Evolutionary conservation across 192 early-diverging fungal genomes (phyloP), one percentile per base, ranked within the genome.

Genomic region (Backusella tuberculispora): DNA sequence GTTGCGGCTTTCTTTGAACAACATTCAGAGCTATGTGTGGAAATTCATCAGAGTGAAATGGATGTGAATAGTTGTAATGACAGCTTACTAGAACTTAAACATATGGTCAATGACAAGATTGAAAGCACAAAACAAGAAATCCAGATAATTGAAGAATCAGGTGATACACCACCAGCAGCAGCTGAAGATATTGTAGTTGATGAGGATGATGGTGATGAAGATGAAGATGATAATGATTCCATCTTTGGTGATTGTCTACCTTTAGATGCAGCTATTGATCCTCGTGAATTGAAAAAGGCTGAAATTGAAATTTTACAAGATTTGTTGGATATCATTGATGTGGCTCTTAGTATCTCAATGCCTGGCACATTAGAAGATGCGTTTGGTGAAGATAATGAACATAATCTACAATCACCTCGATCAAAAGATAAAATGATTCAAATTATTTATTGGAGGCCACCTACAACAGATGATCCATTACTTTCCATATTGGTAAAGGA

Each of bases 31-130:
- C 71, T 82, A 5, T 96, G 95, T 80, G 82, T 87, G 13, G 89
- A 93, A 42, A 89, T 94, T 53, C 92, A 96, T 83, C 88, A 90
- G 53, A 83, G 82, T 17, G 93, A 95, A 77, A 94, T 89, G 87
- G 93, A 94, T 66, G 80, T 95, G 9, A 81, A 82, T 38, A 80
- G 92, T 21, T 86, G 87, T 26, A 93, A 95, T 76, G 94, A 96
- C 44, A 84, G 86, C 42, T 77, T 95, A n/a, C 81, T 86, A 29
- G 90, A 91, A 37, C 75, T 88, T 9, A 88, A 86, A 60, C 47
- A 77, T 0, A 85, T 88, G 41, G 73, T 88, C 43, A 74, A 80
- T 65, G 79, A 75, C 9, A 38, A 80, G 29, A 40, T 66, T 34
- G 76, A 74, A 24, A 47, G 38, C 6, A 44, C 63, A 26, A 17